A percentile compares a stretch with the other conserved stretches of the same genome.
phyloP scores from a whole-genome alignment of 2,329 filamentous ascomycete genomes.

The Huntiella bhutanensis region DNA sequence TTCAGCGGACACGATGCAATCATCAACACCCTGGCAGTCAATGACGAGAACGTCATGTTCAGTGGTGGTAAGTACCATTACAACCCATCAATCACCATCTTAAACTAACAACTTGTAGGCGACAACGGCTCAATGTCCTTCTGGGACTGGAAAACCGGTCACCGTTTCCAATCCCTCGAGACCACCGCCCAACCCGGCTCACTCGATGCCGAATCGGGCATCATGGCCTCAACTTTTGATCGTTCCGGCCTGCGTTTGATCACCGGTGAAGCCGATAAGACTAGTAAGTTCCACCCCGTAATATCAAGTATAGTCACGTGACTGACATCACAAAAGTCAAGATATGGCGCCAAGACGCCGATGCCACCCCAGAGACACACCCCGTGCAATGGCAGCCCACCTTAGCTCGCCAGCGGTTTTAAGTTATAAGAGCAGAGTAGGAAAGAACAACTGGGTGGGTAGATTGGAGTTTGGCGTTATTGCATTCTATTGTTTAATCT shows the following conservation, averaged over 20 bases:
- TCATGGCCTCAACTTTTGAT: slow-evolving; percentile 91
- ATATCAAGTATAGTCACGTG: background rate
- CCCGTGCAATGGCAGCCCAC: slow-evolving; percentile 84
- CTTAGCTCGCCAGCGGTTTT: slow-evolving; percentile 8
- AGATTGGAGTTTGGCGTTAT: too few relatives aligned
- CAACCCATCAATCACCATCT: background rate
- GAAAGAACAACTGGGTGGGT: background rate
- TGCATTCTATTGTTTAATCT: too few relatives aligned
- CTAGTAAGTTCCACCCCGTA: slow-evolving; percentile 33
- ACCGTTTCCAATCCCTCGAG: slow-evolving; percentile 77
- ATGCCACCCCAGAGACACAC: slow-evolving; percentile 77
- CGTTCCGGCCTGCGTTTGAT: slow-evolving; percentile 75
- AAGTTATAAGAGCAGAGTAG: background rate
- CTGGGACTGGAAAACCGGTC: slow-evolving; percentile 97
- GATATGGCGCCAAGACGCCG: slow-evolving; percentile 88
- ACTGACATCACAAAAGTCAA: slow-evolving; percentile 38
- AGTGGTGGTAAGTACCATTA: slow-evolving; percentile 42
- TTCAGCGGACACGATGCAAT: slow-evolving; percentile 94
- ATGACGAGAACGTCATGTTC: slow-evolving; percentile 89
- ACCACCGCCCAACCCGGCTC: slow-evolving; percentile 88
- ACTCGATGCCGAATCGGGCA: slow-evolving; percentile 79
- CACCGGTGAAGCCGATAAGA: slow-evolving; percentile 92
- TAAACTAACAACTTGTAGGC: slow-evolving; percentile 19
- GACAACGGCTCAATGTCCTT: slow-evolving; percentile 95
- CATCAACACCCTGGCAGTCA: slow-evolving; percentile 83